Percentiles rank a stretch among this genome's conserved stretches.
Evolutionary conservation across 2,329 filamentous ascomycete species (phyloP).

Genomic region (Microsporum audouinii): DNA sequence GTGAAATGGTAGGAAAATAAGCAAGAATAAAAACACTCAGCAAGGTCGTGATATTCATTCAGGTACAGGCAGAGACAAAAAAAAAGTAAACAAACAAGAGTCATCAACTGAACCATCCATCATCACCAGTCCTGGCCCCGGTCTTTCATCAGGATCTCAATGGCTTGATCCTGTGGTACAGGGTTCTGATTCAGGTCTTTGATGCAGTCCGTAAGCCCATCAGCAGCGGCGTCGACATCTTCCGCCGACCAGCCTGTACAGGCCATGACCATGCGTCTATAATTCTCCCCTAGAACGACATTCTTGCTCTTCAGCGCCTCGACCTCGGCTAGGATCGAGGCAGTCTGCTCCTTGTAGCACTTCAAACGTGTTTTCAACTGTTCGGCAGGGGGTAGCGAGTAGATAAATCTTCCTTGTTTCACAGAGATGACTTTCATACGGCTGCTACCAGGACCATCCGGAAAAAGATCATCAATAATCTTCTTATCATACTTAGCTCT

Average conservation of each 20-base stretch:
- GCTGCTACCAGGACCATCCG: background rate
- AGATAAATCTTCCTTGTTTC: slow-evolving; percentile 33
- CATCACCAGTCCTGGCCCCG: slow-evolving; percentile 34
- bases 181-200: slow-evolving; percentile 59
- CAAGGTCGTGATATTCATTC: background rate
- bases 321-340: slow-evolving; percentile 55
- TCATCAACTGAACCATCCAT: background rate
- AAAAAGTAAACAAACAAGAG: background rate
- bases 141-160: slow-evolving; percentile 36
- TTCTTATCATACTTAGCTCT: background rate
- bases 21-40: background rate
- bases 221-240: slow-evolving; percentile 69
- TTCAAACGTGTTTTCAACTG: slow-evolving; percentile 56
- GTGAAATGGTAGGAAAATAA: background rate
- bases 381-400: slow-evolving; percentile 47
- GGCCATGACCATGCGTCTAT: slow-evolving; percentile 73
- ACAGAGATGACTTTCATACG: slow-evolving; percentile 25
- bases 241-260: slow-evolving; percentile 71
- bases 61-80: background rate
- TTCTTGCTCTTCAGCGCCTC: slow-evolving; percentile 64
- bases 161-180: slow-evolving; percentile 34
- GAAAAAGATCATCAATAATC: background rate
- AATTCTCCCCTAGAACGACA: slow-evolving; percentile 74
- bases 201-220: slow-evolving; percentile 70
- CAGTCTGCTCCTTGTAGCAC: slow-evolving; percentile 59